Conservation (phyloP, 1,284 basidiomycete genomes). For the Entoloma clypeatum region DNA sequence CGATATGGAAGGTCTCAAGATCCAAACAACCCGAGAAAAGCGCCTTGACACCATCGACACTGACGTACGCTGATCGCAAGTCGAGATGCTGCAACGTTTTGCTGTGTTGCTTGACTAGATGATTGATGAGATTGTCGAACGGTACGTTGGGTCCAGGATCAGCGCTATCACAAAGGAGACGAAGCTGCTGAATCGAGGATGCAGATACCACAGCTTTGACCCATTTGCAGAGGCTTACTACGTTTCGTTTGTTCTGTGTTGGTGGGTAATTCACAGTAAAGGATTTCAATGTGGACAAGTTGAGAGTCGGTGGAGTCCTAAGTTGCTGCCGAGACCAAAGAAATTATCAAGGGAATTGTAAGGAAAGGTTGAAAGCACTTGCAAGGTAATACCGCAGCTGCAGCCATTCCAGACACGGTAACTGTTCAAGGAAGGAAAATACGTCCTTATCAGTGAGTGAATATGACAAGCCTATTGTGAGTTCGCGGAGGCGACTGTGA, state of each 20-base stretch:
- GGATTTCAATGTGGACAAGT: constrained; percentile 33
- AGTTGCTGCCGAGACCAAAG: constrained; percentile 38
- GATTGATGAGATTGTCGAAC: constrained; percentile 39
- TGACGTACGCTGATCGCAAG: constrained; percentile 33
- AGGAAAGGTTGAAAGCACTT: constrained; percentile 18
- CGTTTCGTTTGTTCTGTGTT: constrained; percentile 26
- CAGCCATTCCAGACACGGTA: constrained; percentile 34
- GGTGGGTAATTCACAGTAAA: constrained; percentile 36
- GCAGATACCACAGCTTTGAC: constrained; percentile 35
- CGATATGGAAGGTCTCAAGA: constrained; percentile 30
- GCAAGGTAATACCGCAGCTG: constrained; percentile 49
- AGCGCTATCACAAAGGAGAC: constrained; percentile 28
- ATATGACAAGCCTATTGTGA: constrained; percentile 51
- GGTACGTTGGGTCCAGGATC: constrained; percentile 24
- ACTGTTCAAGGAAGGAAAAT: constrained; percentile 39
- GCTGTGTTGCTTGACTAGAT: constrained; percentile 37
- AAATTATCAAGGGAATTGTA: neutral
- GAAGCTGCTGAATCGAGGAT: constrained; percentile 38
- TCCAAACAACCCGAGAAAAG: constrained; percentile 12
- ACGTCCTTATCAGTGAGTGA: constrained; percentile 49
- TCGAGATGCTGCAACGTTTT: constrained; percentile 35
- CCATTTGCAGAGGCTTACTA: constrained; percentile 40
- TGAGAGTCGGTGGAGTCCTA: constrained; percentile 26
- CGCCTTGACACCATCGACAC: constrained; percentile 17
- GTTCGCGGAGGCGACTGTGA: constrained; percentile 27